These are phyloP conservation scores for Penicillium italicum DNA, from an alignment of 2,329 filamentous ascomycete genomes.

Conservation along the genomic window DNA sequence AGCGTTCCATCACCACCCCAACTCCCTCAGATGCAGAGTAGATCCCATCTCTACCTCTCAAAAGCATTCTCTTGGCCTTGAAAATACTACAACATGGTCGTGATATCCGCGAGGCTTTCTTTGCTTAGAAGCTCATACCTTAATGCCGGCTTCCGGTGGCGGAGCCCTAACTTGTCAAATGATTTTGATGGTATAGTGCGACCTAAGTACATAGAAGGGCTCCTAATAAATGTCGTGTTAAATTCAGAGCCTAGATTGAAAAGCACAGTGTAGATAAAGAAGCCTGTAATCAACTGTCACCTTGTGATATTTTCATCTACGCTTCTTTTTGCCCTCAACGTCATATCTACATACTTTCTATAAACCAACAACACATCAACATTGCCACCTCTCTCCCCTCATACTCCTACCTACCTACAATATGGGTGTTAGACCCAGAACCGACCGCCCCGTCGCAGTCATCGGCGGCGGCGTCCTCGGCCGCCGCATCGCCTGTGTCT, in stretches of 20 bases:
- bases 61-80: neutral
- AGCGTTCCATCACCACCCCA: neutral
- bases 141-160: neutral
- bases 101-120: neutral
- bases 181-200: neutral
- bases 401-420: neutral
- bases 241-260: neutral
- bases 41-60: neutral
- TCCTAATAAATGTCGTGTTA: neutral
- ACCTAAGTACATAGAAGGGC: neutral
- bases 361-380: neutral
- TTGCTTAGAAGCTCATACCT: neutral
- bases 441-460: constrained; percentile 33
- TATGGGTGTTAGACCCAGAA: constrained; percentile 4
- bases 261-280: neutral
- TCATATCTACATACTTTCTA: neutral
- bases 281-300: neutral
- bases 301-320: neutral
- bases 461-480: constrained; percentile 42
- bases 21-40: neutral
- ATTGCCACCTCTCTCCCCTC: neutral
- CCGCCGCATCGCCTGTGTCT: constrained; percentile 34
- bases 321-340: neutral
- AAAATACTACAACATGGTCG: neutral
- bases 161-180: neutral